Evolutionary conservation across 495 filamentous ascomycete species (phyloP), one percentile per base, ranked within the genome.

Genomic region (Penicillium silybi): DNA sequence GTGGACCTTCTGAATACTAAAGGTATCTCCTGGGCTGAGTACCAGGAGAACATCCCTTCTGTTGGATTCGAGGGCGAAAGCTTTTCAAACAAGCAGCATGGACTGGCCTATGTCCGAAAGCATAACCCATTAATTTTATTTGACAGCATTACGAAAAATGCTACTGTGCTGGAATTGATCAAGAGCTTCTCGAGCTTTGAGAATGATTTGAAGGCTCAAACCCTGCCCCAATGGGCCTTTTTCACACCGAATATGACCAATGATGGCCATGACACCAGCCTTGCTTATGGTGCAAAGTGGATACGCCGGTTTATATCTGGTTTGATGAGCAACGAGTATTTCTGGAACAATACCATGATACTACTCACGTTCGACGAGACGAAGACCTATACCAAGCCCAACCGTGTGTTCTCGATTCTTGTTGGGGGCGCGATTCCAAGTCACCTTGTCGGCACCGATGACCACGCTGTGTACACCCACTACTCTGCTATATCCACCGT

Each of bases 381-480:
- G 9, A 10, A 13, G 9, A 41, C 7, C n/a, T 85, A 84, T 61
- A 54, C 64, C 17, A 64, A 61, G 15, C 66, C 65, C 29, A 85
- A 85, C 69, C 63, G 69, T 23, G 72, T 86, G 32, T 77, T 79
- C 52, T 77, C 70, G 42, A 68, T 88, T 51, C 73, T 88, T 5
- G 66, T 89, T 17, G 84, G 85, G 10, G 81, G 78, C 52, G 80
- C 82, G 25, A 65, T 89, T 17, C 80, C 81, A 16, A 41, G 68
- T 0, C 15, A 71, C 25, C 70, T 82, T 2, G 65, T 76, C 37
- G 82, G 82, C 27, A 84, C 81, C 13, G 77, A 67, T 8, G 86
- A 88, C 58, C 53, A 72, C 58, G 78, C 71, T 26, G 85, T 79
- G 68, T 89, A 89, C 69, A 81, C 80, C 62, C 85, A 87, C 69